phyloP scores from a whole-genome alignment of 805 yeast genomes.

The Ogataea pilisensis region DNA sequence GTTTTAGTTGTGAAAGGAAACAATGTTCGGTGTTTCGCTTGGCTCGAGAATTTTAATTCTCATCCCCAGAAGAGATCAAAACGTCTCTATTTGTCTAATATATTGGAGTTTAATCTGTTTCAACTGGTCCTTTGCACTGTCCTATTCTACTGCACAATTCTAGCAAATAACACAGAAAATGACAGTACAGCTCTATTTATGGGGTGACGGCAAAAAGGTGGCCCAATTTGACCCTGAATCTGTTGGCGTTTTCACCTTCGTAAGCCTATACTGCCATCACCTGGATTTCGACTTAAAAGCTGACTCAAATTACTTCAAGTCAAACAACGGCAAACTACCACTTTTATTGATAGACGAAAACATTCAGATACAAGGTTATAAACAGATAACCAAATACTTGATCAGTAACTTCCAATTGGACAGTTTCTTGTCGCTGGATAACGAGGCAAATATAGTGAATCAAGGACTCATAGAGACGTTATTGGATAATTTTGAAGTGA shows the following conservation, averaged over 20 bases:
- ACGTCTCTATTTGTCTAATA: too few species aligned
- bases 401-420: slow-evolving; percentile 3
- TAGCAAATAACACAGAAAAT: too few species aligned
- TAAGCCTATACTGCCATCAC: slow-evolving; percentile 24
- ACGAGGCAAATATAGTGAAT: slow-evolving; percentile 31
- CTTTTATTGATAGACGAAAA: slow-evolving; percentile 28
- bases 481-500: slow-evolving; percentile 37
- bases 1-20: too few species aligned
- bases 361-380: slow-evolving; percentile 37
- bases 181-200: slow-evolving; percentile 26
- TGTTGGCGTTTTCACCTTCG: slow-evolving; percentile 43
- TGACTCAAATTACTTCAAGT: slow-evolving; percentile 54
- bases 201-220: slow-evolving; percentile 42
- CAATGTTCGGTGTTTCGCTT: too few species aligned
- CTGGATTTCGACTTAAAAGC: slow-evolving; percentile 39
- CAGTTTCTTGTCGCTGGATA: neutral
- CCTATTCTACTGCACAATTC: too few species aligned
- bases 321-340: slow-evolving; percentile 50
- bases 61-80: too few species aligned
- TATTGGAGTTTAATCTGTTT: too few species aligned
- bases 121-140: too few species aligned
- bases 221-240: slow-evolving; percentile 51
- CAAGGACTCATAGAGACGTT: slow-evolving; percentile 42
- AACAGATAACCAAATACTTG: slow-evolving; percentile 35
- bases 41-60: too few species aligned